phyloP scores from a whole-genome alignment of 345 rosid genomes.

The Ceriops decandra region DNA sequence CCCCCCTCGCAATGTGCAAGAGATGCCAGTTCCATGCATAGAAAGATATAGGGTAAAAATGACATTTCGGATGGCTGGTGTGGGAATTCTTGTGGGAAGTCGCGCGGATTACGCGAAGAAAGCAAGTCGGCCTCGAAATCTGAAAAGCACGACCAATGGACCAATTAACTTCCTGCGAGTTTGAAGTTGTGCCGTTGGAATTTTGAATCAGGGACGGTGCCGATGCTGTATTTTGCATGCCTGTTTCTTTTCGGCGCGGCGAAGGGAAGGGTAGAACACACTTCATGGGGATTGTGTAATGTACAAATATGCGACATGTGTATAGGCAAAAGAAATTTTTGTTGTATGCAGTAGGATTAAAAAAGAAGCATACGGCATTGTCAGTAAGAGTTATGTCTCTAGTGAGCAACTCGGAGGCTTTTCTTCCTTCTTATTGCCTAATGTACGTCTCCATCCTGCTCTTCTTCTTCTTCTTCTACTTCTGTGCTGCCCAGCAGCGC shows the following conservation, averaged over 20 bases:
- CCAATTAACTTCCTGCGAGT: not conserved
- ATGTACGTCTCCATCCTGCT: too few relatives aligned
- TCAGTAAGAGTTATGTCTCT: too few relatives aligned
- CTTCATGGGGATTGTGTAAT: not conserved
- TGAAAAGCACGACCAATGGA: not conserved
- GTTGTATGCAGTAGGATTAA: not conserved
- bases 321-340: not conserved
- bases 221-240: not conserved
- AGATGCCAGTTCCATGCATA: constrained; percentile 37
- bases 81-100: constrained; percentile 4
- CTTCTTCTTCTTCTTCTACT: too few relatives aligned
- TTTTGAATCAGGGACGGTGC: not conserved
- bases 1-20: constrained; percentile 30
- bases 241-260: not conserved
- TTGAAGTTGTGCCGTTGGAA: constrained; percentile 5
- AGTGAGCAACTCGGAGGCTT: too few relatives aligned
- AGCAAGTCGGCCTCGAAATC: not conserved
- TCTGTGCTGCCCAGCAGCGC: too few relatives aligned
- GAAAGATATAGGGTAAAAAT: constrained; percentile 24
- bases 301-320: constrained; percentile 4
- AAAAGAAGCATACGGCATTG: too few relatives aligned
- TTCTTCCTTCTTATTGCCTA: too few relatives aligned
- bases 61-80: not conserved
- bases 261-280: too few relatives aligned
- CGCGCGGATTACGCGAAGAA: not conserved